Evolutionary conservation across 805 yeast species (phyloP), one percentile per base, ranked within the genome.

Genomic region (Kodamaea restingae): DNA sequence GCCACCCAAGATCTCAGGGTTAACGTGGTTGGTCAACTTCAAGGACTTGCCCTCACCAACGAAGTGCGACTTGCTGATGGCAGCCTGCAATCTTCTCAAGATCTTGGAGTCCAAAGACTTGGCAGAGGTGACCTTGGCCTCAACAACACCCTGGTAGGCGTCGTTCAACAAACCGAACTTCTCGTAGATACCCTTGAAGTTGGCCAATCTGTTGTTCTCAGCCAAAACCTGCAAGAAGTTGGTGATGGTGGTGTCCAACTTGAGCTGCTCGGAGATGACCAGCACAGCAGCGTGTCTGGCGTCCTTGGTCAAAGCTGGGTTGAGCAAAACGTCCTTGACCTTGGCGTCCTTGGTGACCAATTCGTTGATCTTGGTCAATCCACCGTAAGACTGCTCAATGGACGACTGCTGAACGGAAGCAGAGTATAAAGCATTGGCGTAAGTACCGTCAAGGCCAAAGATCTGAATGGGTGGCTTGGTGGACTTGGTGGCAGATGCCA

Each of bases 371-470:
- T 76, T 65, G 50, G 63, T 63, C 56, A 93, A 78, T 30, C 90
- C 78, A 56, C 72, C 71, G 54, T 75, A 73, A 41, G 90, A 81
- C 47, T 80, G 67, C 42, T 81, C 91, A 52, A 88, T 70, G 7
- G 87, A 72, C 25, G 95, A 77, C 52, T 79, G 80, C 74, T 86
- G 83, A 51, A 83, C 83, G 41, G 98, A 83, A 15, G 98, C 97
- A 40, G 90, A 74, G 79, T 81, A 91, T 55, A 93, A 77, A 36
- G 98, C 96, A 42, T 88, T 77, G 53, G 98, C 98, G 67, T 91
- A 91, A 49, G 98, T 88, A 61, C 98, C 98, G 53, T 90, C 97
- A 52, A 91, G 71, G 49, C 98, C 98, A 58, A 78, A 91, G 63
- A 91, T 76, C 76, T 88, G 96, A 48, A 91, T 85, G 41, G 98